Percentiles rank a stretch among this genome's conserved stretches.
Conservation (phyloP, 2,329 filamentous ascomycete species). For the Gaeumannomyces sp. region DNA sequence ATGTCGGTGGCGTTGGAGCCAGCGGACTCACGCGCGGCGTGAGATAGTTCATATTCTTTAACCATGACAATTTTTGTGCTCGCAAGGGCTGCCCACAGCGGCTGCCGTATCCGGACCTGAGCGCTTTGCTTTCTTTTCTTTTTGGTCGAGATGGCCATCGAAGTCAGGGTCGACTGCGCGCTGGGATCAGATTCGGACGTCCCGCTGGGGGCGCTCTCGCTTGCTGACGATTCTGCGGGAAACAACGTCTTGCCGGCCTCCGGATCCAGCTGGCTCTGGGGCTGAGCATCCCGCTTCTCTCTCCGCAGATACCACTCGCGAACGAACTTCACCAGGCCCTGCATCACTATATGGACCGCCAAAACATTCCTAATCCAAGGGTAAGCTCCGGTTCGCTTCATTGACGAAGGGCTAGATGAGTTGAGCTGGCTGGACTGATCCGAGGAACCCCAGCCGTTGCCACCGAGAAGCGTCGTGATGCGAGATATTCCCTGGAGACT, state of each 20-base stretch:
- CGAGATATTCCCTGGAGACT: conserved; percentile 42
- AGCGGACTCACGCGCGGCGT: conserved; percentile 65
- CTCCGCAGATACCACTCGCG: conserved; percentile 61
- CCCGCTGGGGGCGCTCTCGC: background rate
- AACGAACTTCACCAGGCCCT: conserved; percentile 65
- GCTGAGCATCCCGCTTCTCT: conserved; percentile 47
- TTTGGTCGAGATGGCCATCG: conserved; percentile 52
- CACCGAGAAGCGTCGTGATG: conserved; percentile 24
- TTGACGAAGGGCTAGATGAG: conserved; percentile 35
- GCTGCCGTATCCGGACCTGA: conserved; percentile 83
- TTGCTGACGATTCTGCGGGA: conserved; percentile 23
- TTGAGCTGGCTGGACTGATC: conserved; percentile 44
- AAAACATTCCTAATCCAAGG: conserved; percentile 63
- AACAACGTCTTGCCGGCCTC: conserved; percentile 48
- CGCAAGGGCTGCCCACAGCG: conserved; percentile 87
- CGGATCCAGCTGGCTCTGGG: conserved; percentile 49
- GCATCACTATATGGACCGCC: conserved; percentile 69
- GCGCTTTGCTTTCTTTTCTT: conserved; percentile 88
- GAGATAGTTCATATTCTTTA: conserved; percentile 82
- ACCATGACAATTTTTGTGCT: conserved; percentile 96
- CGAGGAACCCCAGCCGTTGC: conserved; percentile 24
- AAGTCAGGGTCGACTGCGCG: conserved; percentile 1
- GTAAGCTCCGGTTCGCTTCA: conserved; percentile 51
- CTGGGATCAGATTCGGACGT: background rate
- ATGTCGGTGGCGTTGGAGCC: conserved; percentile 71